Evolutionary conservation across 1,284 basidiomycete genomes (phyloP), one percentile per base, ranked within the genome.

Genomic region (Puccinia horiana): DNA sequence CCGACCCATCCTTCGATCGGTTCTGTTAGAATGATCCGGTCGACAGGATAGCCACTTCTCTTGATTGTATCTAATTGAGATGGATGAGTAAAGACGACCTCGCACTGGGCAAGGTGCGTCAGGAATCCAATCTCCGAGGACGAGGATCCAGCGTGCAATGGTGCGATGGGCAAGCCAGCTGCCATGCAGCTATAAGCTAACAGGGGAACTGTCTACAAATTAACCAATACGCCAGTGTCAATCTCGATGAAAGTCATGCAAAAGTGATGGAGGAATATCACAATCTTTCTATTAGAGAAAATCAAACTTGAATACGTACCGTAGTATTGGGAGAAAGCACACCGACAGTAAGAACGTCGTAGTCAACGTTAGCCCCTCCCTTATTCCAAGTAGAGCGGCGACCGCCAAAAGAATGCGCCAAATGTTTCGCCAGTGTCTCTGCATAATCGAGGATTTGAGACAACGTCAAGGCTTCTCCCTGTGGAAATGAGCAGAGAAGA

Each of bases 101-200:
- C 74, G 58, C 74, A 76, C 37, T 76, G 74, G 23, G 49, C 74
- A 54, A 54, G 74, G 40, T n/a, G n/a, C 35, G 47, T 26, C 14
- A 76, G 58, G 52, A 56, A 61, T 18, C 29, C 54, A 11, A 52
- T 76, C 42, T 76, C 74, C 6, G 58, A 61, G 12, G 74, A 29
- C 29, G 54, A 58, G 23, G 74, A 56, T 29, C 54, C 58, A 42
- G 40, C 74, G 37, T 52, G 58, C 20, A 76, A 20, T 11, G 54
- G 74, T 23, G 54, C 54, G 0, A 76, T 18, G 29, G 74, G 74
- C 16, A 76, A 29, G 29, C 74, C 74, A 61, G 54, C 42, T 40
- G 74, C 74, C 74, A 76, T 54, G 54, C 74, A 76, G 52, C 54
- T 56, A 40, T 76, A 76, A 26, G 58, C 23, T 2, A 76, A n/a